phyloP scores from a whole-genome alignment of 805 yeast genomes.

The Candida chilensis region DNA sequence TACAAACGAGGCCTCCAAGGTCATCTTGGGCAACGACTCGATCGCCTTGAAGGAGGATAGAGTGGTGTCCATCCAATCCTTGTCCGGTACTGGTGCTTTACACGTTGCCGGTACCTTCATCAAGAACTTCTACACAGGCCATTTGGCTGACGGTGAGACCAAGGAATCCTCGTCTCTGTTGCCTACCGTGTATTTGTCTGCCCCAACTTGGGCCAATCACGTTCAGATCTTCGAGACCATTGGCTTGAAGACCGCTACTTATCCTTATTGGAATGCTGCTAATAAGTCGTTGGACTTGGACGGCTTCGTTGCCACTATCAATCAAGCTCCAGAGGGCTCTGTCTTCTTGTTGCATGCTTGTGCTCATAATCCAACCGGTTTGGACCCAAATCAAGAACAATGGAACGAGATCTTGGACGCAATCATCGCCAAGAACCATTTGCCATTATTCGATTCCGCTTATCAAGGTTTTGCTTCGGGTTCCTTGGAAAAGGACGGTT shows the following conservation, averaged over 20 bases:
- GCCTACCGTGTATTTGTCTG: conserved; percentile 59
- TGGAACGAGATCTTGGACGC: conserved; percentile 68
- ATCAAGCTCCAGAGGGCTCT: conserved; percentile 65
- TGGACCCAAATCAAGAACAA: conserved; percentile 79
- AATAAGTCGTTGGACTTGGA: conserved; percentile 64
- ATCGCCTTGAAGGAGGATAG: conserved; percentile 36
- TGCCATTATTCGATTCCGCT: conserved; percentile 87
- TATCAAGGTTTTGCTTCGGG: conserved; percentile 98
- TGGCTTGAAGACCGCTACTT: conserved; percentile 58
- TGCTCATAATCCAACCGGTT: conserved; percentile 97
- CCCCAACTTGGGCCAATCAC: conserved; percentile 99
- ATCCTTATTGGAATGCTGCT: conserved; percentile 80
- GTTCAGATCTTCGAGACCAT: conserved; percentile 65
- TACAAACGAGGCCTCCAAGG: conserved; percentile 61
- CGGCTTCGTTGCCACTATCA: conserved; percentile 57
- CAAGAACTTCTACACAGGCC: conserved; percentile 34
- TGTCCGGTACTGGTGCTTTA: conserved; percentile 87
- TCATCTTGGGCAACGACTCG: conserved; percentile 59
- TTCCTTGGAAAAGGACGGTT: conserved; percentile 72
- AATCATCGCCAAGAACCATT: conserved; percentile 51
- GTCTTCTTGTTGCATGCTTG: conserved; percentile 85
- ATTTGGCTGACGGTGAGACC: conserved; percentile 9
- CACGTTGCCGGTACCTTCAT: conserved; percentile 78
- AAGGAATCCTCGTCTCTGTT: conserved; percentile 17
- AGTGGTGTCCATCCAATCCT: conserved; percentile 61